A percentile compares a stretch with the other conserved stretches of the same genome.
These are phyloP conservation scores for Paraconiothyrium brasiliense DNA, from an alignment of 2,329 filamentous ascomycete genomes.

Conservation along the genomic window DNA sequence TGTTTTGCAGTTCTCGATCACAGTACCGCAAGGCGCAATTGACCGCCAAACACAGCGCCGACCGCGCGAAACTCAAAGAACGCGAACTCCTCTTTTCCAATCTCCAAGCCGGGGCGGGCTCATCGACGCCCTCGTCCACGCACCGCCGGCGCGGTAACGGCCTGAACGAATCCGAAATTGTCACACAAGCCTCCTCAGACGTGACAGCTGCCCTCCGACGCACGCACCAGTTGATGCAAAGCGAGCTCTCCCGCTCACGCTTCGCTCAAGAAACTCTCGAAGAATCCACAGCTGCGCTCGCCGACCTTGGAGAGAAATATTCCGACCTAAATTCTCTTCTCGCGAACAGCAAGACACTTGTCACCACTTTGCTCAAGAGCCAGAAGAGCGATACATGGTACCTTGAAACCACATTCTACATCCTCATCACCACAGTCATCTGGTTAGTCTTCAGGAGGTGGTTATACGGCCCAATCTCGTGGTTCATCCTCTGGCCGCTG, in stretches of 20 bases:
- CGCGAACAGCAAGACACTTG: constrained; percentile 75
- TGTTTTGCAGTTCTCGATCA: constrained; percentile 61
- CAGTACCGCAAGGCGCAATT: constrained; percentile 86
- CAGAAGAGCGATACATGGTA: constrained; percentile 99
- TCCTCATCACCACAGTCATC: constrained; percentile 77
- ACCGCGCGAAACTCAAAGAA: constrained; percentile 78
- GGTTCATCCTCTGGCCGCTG: constrained; percentile 86
- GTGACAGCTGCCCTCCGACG: constrained; percentile 84
- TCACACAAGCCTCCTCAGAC: constrained; percentile 79
- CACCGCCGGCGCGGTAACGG: constrained; percentile 51
- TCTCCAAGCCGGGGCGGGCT: constrained; percentile 59
- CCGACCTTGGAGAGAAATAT: constrained; percentile 82
- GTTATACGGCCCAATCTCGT: constrained; percentile 89
- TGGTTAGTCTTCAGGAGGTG: constrained; percentile 89
- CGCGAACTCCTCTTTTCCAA: constrained; percentile 77
- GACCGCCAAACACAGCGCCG: constrained; percentile 77
- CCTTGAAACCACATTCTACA: constrained; percentile 85
- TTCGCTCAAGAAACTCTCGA: constrained; percentile 90
- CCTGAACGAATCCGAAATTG: constrained; percentile 75
- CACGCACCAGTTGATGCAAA: constrained; percentile 86
- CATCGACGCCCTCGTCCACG: constrained; percentile 45
- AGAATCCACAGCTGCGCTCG: constrained; percentile 84
- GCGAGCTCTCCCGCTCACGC: constrained; percentile 83
- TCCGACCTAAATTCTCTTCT: constrained; percentile 80
- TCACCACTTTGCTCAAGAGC: constrained; percentile 81